Evolutionary conservation across 345 rosid species (phyloP).

Genomic region (Microthlaspi erraticum): DNA sequence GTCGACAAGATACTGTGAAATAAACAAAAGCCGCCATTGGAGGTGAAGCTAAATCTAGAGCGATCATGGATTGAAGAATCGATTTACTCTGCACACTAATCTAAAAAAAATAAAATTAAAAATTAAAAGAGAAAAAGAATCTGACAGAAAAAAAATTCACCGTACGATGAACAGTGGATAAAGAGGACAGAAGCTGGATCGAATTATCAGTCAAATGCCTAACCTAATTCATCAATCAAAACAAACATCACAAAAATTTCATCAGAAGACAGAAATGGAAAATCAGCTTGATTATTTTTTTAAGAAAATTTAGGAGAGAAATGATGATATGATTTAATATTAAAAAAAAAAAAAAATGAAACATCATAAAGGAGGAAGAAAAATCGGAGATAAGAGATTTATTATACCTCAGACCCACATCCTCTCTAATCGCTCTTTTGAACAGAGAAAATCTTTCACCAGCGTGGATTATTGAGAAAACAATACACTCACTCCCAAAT

Average conservation of each 20-base stretch:
- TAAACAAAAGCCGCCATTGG: slow-evolving; percentile 19
- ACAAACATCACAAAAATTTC: background rate
- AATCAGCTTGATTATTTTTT: background rate
- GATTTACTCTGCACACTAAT: slow-evolving; percentile 19
- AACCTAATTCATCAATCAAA: slow-evolving; percentile 19
- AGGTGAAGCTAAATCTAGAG: slow-evolving; percentile 24
- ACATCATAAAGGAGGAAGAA: background rate
- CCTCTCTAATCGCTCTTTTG: slow-evolving; percentile 55
- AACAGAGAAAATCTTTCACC: slow-evolving; percentile 39
- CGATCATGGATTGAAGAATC: slow-evolving; percentile 17
- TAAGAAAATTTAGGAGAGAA: too few species aligned
- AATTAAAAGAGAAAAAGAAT: background rate
- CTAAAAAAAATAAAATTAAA: background rate
- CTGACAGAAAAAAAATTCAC: slow-evolving; percentile 24
- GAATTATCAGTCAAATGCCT: slow-evolving; percentile 32
- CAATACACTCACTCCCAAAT: slow-evolving; percentile 47
- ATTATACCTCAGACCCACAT: slow-evolving; percentile 85
- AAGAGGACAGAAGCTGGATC: slow-evolving; percentile 33
- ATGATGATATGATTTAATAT: background rate
- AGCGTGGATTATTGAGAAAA: slow-evolving; percentile 1
- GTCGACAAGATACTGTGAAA: background rate
- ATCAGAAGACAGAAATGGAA: slow-evolving; percentile 2
- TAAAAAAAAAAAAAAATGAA: background rate
- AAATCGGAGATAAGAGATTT: slow-evolving; percentile 8
- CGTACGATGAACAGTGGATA: slow-evolving; percentile 38